These are phyloP conservation scores for Tolypocladium ophioglossoides DNA, from an alignment of 2,329 filamentous ascomycete species.

Conservation along the genomic window DNA sequence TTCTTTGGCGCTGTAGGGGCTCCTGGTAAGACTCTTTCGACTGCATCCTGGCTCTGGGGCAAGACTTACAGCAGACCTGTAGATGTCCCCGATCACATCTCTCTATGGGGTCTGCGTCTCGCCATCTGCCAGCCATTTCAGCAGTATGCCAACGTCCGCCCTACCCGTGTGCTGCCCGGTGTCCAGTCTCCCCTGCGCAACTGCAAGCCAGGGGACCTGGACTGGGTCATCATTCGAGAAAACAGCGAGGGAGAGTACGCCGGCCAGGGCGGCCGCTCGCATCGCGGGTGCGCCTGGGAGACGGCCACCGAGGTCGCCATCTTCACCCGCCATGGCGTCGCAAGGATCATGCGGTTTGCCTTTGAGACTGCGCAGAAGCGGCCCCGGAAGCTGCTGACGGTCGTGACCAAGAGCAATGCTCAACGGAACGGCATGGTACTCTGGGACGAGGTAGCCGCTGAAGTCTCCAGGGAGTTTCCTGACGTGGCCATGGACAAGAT, in stretches of 20 bases:
- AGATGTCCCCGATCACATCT: conserved; percentile 54
- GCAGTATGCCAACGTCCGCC: conserved; percentile 59
- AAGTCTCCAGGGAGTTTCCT: conserved; percentile 44
- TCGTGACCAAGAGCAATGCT: conserved; percentile 58
- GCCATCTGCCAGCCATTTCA: conserved; percentile 58
- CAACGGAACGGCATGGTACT: conserved; percentile 59
- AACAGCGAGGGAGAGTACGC: conserved; percentile 61
- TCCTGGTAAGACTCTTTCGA: conserved; percentile 13
- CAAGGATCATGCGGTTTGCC: conserved; percentile 51
- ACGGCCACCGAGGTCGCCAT: conserved; percentile 51
- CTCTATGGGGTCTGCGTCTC: conserved; percentile 56
- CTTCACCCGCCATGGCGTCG: conserved; percentile 50
- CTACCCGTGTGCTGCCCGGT: conserved; percentile 50
- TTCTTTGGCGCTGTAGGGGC: conserved; percentile 58
- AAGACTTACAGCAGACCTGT: not conserved
- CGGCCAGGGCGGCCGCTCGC: conserved; percentile 52
- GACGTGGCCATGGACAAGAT: conserved; percentile 54
- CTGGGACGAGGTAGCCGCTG: conserved; percentile 51
- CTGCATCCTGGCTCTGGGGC: not conserved
- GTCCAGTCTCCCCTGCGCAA: conserved; percentile 45
- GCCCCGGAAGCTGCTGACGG: conserved; percentile 48
- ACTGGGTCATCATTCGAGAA: conserved; percentile 58
- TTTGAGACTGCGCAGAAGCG: conserved; percentile 51
- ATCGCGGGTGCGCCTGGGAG: conserved; percentile 48
- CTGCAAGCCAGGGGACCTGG: conserved; percentile 45